These are phyloP conservation scores for Nepenthes mirabilis DNA, from an alignment of 148 eudicot genomes.

Conservation along the genomic window DNA sequence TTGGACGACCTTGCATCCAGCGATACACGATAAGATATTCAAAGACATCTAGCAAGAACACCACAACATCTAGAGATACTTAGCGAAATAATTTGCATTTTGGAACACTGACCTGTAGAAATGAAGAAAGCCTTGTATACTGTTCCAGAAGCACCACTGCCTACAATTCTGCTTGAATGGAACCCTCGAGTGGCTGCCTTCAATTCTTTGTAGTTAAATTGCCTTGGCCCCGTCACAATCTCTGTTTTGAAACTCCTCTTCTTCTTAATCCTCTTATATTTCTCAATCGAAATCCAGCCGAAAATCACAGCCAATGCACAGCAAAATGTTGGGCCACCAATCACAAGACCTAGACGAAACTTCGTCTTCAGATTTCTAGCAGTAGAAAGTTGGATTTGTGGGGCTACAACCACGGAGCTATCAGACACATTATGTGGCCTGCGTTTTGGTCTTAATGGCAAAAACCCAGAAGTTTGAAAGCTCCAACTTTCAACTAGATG, in stretches of 20 bases:
- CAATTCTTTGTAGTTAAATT: slow-evolving; percentile 59
- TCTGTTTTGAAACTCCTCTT: slow-evolving; percentile 46
- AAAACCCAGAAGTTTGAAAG: slow-evolving; percentile 44
- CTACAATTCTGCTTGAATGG: slow-evolving; percentile 45
- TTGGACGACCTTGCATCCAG: neutral
- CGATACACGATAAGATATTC: neutral
- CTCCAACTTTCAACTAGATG: slow-evolving; percentile 55
- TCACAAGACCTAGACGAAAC: slow-evolving; percentile 50
- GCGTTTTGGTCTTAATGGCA: slow-evolving; percentile 19
- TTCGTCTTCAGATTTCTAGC: slow-evolving; percentile 15
- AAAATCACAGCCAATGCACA: slow-evolving; percentile 31
- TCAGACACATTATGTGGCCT: slow-evolving; percentile 67
- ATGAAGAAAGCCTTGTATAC: slow-evolving; percentile 60
- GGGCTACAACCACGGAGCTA: slow-evolving; percentile 26
- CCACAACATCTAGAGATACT: neutral
- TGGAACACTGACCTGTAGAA: neutral
- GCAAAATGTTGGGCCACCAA: slow-evolving; percentile 40
- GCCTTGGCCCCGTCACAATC: slow-evolving; percentile 43
- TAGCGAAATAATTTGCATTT: neutral
- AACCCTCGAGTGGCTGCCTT: slow-evolving; percentile 55
- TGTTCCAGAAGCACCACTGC: slow-evolving; percentile 70
- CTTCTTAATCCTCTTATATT: slow-evolving; percentile 30
- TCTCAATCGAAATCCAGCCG: slow-evolving; percentile 29
- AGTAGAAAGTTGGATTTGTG: neutral
- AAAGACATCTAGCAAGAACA: neutral